phyloP scores from a whole-genome alignment of 257 asterid genomes.

The Nyctanthes arbortristis region DNA sequence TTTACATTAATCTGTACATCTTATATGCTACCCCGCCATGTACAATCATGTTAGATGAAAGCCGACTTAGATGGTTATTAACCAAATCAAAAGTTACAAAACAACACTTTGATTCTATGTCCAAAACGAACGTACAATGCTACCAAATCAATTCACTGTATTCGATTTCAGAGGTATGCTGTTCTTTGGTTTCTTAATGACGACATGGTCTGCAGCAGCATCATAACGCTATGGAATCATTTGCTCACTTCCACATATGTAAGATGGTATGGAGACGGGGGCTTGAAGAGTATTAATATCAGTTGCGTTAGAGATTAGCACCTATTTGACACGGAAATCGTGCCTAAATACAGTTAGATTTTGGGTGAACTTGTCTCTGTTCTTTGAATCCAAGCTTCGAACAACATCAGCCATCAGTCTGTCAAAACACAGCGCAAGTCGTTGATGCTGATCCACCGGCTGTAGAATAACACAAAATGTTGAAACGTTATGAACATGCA shows the following conservation, averaged over 20 bases:
- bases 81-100: not conserved
- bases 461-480: slow-evolving; percentile 37
- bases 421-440: slow-evolving; percentile 79
- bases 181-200: no score
- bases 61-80: not conserved
- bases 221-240: not conserved
- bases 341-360: slow-evolving; percentile 76
- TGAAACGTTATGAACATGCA: slow-evolving; percentile 15
- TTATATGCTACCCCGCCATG: not conserved
- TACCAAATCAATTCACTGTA: not conserved
- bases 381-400: slow-evolving; percentile 87
- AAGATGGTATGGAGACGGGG: not conserved
- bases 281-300: no score
- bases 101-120: not conserved
- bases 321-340: slow-evolving; percentile 81
- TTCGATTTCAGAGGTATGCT: no score
- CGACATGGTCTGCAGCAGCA: no score
- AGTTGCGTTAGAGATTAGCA: not conserved
- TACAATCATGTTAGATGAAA: not conserved
- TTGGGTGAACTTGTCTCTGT: slow-evolving; percentile 94
- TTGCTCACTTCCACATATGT: not conserved
- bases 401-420: slow-evolving; percentile 79
- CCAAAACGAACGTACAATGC: not conserved
- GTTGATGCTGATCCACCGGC: slow-evolving; percentile 88
- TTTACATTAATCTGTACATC: not conserved